phyloP scores from a whole-genome alignment of 257 asterid species.

The Nicotiana sylvestris region DNA sequence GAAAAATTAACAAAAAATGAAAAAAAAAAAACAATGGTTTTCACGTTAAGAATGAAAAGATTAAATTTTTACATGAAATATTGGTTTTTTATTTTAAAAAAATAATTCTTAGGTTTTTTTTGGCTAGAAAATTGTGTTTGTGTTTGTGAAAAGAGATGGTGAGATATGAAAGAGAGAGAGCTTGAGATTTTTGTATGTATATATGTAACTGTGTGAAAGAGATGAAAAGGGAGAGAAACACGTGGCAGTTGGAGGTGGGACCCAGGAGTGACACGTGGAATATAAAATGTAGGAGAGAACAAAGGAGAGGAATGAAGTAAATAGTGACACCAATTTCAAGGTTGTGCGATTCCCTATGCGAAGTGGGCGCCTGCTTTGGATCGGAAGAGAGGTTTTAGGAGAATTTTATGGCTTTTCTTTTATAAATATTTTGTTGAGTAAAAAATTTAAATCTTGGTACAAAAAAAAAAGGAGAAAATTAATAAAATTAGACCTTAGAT shows the following conservation, averaged over 20 bases:
- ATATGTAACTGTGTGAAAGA: neutral
- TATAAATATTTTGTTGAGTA: no score
- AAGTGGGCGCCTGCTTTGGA: constrained; percentile 4
- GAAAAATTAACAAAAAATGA: neutral
- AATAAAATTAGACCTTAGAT: no score
- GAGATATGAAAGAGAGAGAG: neutral
- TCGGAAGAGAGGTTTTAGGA: neutral
- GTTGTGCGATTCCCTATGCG: constrained; percentile 31
- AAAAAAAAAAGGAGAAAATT: no score
- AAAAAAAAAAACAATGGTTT: neutral
- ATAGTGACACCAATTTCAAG: neutral
- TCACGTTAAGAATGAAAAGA: neutral
- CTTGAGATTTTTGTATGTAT: neutral
- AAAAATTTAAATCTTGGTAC: no score
- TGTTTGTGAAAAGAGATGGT: constrained; percentile 3
- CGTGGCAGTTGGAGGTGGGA: neutral
- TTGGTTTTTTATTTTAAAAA: neutral
- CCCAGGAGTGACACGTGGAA: neutral
- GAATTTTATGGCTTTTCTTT: neutral
- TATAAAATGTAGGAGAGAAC: neutral
- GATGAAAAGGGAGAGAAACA: neutral
- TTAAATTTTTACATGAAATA: neutral
- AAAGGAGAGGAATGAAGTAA: neutral
- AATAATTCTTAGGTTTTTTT: neutral
- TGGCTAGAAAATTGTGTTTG: neutral